Percentiles rank a stretch among this genome's conserved stretches.
Evolutionary conservation across 176 grass and related monocot genomes (phyloP).

Genomic region (Thinopyrum elongatum): DNA sequence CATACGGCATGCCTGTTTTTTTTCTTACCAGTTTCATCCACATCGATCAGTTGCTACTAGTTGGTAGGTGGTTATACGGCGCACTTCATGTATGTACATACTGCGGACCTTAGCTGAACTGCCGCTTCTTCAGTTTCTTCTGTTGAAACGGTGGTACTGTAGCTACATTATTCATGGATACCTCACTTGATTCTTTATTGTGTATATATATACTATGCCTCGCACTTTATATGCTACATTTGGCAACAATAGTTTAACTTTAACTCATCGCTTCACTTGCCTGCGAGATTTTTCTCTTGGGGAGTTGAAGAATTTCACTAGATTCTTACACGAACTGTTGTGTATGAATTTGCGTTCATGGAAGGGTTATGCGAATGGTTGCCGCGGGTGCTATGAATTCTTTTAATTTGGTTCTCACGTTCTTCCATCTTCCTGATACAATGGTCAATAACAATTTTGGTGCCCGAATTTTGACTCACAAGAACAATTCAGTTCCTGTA

Average conservation of each 20-base stretch:
- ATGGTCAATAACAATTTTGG: no score
- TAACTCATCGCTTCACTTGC: background rate
- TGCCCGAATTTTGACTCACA: background rate
- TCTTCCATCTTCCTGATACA: no score
- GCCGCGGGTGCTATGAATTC: no score
- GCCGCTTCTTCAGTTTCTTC: background rate
- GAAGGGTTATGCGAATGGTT: background rate
- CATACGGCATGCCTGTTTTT: background rate
- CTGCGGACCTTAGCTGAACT: constrained; percentile 12
- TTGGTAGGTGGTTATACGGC: background rate
- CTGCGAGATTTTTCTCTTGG: background rate
- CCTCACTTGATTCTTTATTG: background rate
- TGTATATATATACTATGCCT: background rate
- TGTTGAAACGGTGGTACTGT: background rate
- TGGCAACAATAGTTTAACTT: background rate
- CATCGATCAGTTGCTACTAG: background rate
- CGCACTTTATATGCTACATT: background rate
- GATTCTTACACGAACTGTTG: background rate
- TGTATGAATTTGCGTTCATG: no score
- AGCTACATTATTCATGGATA: background rate
- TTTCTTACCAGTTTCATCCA: background rate
- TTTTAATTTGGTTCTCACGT: no score
- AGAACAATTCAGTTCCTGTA: background rate
- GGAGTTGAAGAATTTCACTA: background rate
- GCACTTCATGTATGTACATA: constrained; percentile 31